Evolutionary conservation across 768 basidiomycete genomes (phyloP).

Genomic region (Polyporus arcularius): DNA sequence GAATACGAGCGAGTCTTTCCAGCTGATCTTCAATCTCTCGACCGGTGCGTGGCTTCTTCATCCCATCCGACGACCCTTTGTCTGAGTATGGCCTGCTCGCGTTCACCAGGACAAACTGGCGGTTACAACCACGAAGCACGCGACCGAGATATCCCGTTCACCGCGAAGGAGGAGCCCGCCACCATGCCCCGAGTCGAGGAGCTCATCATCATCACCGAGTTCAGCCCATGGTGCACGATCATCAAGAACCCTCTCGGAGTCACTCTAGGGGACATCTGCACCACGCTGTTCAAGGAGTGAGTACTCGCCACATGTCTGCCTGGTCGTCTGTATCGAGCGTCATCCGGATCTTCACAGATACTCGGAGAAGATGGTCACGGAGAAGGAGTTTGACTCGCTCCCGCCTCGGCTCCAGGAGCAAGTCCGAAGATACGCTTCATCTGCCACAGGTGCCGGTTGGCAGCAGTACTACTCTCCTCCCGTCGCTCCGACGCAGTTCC

Average conservation of each 20-base stretch:
- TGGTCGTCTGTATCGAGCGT: too few relatives aligned
- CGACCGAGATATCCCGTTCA: slow-evolving; percentile 58
- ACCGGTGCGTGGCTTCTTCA: slow-evolving; percentile 46
- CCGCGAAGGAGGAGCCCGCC: slow-evolving; percentile 39
- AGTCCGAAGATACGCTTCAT: slow-evolving; percentile 59
- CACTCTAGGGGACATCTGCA: slow-evolving; percentile 75
- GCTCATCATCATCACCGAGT: slow-evolving; percentile 40
- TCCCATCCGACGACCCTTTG: not conserved
- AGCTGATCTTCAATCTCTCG: slow-evolving; percentile 70
- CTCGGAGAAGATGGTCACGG: slow-evolving; percentile 65
- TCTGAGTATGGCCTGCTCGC: not conserved
- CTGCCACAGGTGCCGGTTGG: slow-evolving; percentile 39
- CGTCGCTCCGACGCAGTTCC: slow-evolving; percentile 49
- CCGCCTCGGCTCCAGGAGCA: slow-evolving; percentile 70
- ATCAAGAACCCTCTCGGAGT: slow-evolving; percentile 73
- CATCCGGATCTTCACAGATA: slow-evolving; percentile 49
- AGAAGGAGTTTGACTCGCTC: slow-evolving; percentile 61
- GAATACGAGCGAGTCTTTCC: slow-evolving; percentile 48
- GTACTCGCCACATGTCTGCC: slow-evolving; percentile 26
- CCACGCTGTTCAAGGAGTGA: slow-evolving; percentile 75
- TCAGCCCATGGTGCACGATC: slow-evolving; percentile 79
- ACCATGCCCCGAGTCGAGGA: slow-evolving; percentile 41
- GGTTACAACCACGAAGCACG: slow-evolving; percentile 63
- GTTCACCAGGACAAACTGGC: slow-evolving; percentile 51
- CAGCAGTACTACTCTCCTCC: slow-evolving; percentile 45